Evolutionary conservation across 352 stramenopile species (phyloP).

Genomic region (Phytophthora pini): DNA sequence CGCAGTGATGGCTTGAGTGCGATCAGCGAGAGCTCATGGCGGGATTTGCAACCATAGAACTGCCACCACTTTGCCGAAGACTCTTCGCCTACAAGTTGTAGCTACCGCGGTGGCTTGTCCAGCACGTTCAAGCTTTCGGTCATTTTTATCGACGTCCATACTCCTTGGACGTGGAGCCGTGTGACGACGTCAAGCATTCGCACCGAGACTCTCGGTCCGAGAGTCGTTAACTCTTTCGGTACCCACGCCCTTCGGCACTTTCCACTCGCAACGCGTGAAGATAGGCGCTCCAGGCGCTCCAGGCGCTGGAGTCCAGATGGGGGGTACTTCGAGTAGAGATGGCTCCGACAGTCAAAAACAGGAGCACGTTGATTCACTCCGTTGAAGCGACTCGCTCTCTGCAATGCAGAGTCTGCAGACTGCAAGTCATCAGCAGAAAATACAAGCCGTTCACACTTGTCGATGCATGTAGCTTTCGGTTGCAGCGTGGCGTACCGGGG

Average conservation of each 20-base stretch:
- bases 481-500: background rate
- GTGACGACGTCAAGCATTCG: too few species aligned
- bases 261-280: background rate
- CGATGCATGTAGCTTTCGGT: too few species aligned
- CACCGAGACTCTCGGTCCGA: too few species aligned
- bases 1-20: conserved; percentile 6
- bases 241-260: background rate
- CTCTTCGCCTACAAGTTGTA: background rate
- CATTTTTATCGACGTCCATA: too few species aligned
- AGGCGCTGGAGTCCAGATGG: background rate
- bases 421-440: conserved; percentile 1
- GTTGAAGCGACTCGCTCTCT: background rate
- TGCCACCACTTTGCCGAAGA: background rate
- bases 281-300: background rate
- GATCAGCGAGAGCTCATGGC: conserved; percentile 15
- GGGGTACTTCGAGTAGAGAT: conserved; percentile 21
- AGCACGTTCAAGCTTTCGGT: too few species aligned
- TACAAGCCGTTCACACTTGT: background rate
- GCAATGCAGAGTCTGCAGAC: too few species aligned
- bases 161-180: too few species aligned
- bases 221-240: background rate
- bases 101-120: background rate
- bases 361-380: background rate
- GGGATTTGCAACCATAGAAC: conserved; percentile 22
- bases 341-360: conserved; percentile 17